phyloP scores from a whole-genome alignment of 2,329 filamentous ascomycete genomes.

The Colletotrichum navitas region DNA sequence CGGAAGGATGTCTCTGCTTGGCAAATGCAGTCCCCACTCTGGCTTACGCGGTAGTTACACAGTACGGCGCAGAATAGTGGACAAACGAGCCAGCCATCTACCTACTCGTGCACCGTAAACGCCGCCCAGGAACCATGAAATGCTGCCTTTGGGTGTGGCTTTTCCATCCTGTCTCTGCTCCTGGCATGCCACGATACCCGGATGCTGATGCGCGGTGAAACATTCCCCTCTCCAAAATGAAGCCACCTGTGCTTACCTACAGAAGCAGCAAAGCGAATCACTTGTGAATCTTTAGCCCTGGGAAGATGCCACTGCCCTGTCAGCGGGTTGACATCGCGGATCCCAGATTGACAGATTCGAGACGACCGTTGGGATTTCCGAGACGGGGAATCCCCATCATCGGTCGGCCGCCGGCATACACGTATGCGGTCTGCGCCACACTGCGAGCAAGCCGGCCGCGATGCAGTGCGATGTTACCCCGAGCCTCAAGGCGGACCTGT shows the following conservation, averaged over 20 bases:
- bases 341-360: neutral
- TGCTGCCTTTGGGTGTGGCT: slow-evolving; percentile 26
- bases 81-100: neutral
- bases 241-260: slow-evolving; percentile 18
- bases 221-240: neutral
- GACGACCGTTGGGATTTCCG: neutral
- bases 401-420: slow-evolving; percentile 24
- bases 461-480: neutral
- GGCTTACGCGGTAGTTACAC: neutral
- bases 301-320: neutral
- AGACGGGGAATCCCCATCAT: slow-evolving; percentile 21
- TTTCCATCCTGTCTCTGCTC: slow-evolving; percentile 24
- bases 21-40: slow-evolving; percentile 10
- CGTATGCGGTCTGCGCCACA: slow-evolving; percentile 16
- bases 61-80: neutral
- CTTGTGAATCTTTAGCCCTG: neutral
- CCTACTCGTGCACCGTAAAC: neutral
- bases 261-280: neutral
- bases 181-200: slow-evolving; percentile 28
- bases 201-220: slow-evolving; percentile 1
- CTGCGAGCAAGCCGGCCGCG: neutral
- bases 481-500: slow-evolving; percentile 21
- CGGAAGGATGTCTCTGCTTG: slow-evolving; percentile 29
- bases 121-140: neutral
- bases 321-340: neutral